These are phyloP conservation scores for Metarhizium sp. DNA, from an alignment of 2,329 filamentous ascomycete genomes.

Conservation along the genomic window DNA sequence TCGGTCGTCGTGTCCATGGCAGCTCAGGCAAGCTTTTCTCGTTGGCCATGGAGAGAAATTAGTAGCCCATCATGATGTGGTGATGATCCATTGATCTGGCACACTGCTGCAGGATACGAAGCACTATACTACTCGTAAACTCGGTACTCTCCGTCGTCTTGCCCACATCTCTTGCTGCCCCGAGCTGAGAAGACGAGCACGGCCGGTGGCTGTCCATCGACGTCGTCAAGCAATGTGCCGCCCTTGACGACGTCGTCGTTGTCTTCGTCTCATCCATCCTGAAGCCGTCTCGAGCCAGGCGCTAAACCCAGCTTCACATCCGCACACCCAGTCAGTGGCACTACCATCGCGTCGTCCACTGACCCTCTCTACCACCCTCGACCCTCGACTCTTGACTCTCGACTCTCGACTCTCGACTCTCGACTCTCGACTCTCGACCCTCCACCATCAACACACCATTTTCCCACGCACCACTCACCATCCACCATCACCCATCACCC, in stretches of 20 bases:
- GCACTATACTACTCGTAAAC: no score
- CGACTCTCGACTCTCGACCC: not conserved
- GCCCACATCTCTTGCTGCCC: no score
- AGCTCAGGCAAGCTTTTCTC: not conserved
- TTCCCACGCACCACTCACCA: not conserved
- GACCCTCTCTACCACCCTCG: not conserved
- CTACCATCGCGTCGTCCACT: conserved; percentile 1
- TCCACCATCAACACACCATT: conserved; percentile 2
- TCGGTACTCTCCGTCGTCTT: no score
- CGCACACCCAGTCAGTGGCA: conserved; percentile 1
- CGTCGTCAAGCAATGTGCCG: no score
- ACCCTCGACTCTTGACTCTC: not conserved
- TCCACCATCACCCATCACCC: not conserved
- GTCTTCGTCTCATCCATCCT: not conserved
- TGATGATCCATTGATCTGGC: not conserved
- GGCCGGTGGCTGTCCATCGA: not conserved
- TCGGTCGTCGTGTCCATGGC: not conserved
- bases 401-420: not conserved
- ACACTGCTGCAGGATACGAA: not conserved
- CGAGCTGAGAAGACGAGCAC: no score
- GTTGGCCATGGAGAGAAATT: not conserved
- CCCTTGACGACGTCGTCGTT: not conserved
- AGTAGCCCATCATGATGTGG: not conserved
- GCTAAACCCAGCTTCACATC: not conserved
- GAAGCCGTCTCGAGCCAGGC: not conserved